Evolutionary conservation across 129 eudicot species (phyloP).

Genomic region (Escallonia rubra): DNA sequence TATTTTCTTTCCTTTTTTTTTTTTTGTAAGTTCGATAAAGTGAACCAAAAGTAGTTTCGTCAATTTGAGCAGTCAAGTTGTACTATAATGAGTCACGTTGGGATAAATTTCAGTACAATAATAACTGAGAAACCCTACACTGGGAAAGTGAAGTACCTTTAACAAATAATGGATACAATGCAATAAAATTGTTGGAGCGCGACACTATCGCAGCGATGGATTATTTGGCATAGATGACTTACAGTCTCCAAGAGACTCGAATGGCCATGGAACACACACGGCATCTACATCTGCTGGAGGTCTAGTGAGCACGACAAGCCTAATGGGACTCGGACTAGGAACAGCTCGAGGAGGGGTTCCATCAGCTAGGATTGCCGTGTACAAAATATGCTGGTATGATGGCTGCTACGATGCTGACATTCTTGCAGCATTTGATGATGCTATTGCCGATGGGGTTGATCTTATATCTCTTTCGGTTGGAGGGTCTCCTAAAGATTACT

Average conservation of each 20-base stretch:
- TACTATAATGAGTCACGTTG: not conserved
- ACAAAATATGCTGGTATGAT: constrained; percentile 32
- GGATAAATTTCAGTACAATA: not conserved
- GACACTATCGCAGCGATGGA: constrained; percentile 17
- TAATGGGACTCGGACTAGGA: constrained; percentile 29
- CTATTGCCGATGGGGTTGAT: constrained; percentile 27
- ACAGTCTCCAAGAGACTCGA: constrained; percentile 33
- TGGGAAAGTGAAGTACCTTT: too few relatives aligned
- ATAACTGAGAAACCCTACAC: not conserved
- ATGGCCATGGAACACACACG: constrained; percentile 44
- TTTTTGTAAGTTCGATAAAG: too few relatives aligned
- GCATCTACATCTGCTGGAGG: constrained; percentile 47
- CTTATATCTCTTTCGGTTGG: constrained; percentile 7
- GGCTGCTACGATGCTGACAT: constrained; percentile 22
- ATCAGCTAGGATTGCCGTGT: constrained; percentile 34
- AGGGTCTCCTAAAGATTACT: not conserved
- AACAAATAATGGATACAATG: not conserved
- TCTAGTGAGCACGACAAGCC: constrained; percentile 21
- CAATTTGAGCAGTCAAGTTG: too few relatives aligned
- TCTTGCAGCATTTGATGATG: constrained; percentile 52
- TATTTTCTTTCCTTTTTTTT: too few relatives aligned
- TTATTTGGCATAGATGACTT: constrained; percentile 2
- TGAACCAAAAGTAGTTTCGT: too few relatives aligned
- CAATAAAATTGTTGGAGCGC: constrained; percentile 44
- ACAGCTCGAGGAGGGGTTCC: constrained; percentile 58